Evolutionary conservation across 352 stramenopile genomes (phyloP), one percentile per base, ranked within the genome.

Genomic region (Elongisporangium anandrum): DNA sequence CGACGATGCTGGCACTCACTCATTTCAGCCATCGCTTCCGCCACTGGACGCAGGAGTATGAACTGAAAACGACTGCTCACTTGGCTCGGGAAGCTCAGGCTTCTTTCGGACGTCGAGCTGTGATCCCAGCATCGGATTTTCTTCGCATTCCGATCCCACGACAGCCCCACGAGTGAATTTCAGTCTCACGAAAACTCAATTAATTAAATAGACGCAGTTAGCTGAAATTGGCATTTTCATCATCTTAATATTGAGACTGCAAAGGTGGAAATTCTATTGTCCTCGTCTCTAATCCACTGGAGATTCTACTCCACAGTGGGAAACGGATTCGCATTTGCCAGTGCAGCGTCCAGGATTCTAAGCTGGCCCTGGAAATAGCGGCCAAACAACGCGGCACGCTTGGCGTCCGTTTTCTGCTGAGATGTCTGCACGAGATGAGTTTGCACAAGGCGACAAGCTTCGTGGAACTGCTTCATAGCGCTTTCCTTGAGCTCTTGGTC

Each of bases 1-100:
- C 87, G 29, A 85, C 75, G 47, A 62, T 94, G 23, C 68, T 96
- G 10, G 85, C 84, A 19, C 63, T 96, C 29, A 96, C 85, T 17
- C 87, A 96, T 60, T 94, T 96, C 52, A 95, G 85, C 53, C 78
- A 90, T 52, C 82, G 84, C n/a, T 96, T 94, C 53, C 72, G 79
- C 16, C 70, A 88, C 52, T 91, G 81, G 82, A 75, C 72, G 4
- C 60, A 57, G n/a, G 60, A 70, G 20, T 66, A 63, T 17, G 64
- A 60, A 10, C 61, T 69, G 19, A 69, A 65, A 2, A 85, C 81
- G 52, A 94, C 82, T 16, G 75, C 93, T 56, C 73, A 91, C 59
- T 67, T 96, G 13, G 75, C 80, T 29, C 47, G 77, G 13, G 83
- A 96, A 55, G 85, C 87, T 0, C 77, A 88, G 59, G 60, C 65